Evolutionary conservation across 2,329 filamentous ascomycete species (phyloP).

Genomic region (Periconia digitata): DNA sequence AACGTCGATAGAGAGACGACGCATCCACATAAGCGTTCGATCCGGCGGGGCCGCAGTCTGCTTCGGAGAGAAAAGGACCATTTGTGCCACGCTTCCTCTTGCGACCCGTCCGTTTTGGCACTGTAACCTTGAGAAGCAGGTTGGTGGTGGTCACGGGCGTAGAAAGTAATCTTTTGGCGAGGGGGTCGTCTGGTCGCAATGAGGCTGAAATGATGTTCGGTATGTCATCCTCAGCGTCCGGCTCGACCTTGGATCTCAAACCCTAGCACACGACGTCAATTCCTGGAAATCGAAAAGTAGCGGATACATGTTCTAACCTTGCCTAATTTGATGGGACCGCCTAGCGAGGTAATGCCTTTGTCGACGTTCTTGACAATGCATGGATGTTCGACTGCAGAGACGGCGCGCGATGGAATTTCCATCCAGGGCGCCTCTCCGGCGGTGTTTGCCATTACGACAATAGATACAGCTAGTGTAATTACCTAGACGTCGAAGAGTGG

Average conservation of each 20-base stretch:
- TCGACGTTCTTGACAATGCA: conserved; percentile 66
- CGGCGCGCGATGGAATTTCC: conserved; percentile 52
- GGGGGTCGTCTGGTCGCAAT: conserved; percentile 76
- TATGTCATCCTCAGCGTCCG: conserved; percentile 36
- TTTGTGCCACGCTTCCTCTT: conserved; percentile 80
- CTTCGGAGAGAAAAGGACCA: conserved; percentile 56
- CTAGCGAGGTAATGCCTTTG: conserved; percentile 64
- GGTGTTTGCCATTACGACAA: too few species aligned
- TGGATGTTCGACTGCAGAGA: conserved; percentile 68
- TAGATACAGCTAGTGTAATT: too few species aligned
- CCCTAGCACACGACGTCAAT: conserved; percentile 19
- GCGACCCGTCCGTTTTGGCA: conserved; percentile 83
- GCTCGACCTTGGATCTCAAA: conserved; percentile 30
- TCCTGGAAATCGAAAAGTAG: conserved; percentile 1
- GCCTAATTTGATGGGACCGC: conserved; percentile 57
- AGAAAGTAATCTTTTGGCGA: conserved; percentile 76
- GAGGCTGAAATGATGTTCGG: conserved; percentile 66
- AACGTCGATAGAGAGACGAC: conserved; percentile 58
- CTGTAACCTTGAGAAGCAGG: conserved; percentile 79
- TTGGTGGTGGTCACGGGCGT: conserved; percentile 77
- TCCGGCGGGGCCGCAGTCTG: too few species aligned
- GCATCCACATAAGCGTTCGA: conserved; percentile 27
- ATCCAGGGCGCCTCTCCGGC: conserved; percentile 47
- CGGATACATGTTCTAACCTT: conserved; percentile 45
- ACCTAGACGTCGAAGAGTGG: too few species aligned